phyloP scores from a whole-genome alignment of 2,329 filamentous ascomycete genomes.

The Hirsutella thompsonii region DNA sequence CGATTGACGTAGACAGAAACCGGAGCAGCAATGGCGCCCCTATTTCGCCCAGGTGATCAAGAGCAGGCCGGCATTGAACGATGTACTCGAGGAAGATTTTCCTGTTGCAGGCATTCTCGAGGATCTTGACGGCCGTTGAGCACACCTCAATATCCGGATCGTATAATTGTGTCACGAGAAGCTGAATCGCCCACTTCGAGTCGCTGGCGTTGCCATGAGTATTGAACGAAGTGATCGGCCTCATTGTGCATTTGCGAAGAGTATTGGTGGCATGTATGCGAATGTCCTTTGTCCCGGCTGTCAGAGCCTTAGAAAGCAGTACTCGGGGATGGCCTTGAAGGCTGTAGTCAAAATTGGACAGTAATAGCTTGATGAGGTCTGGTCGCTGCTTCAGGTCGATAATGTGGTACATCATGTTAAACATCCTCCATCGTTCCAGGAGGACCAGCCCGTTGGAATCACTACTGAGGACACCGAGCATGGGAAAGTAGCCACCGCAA shows the following conservation, averaged over 20 bases:
- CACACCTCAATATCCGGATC: conserved; percentile 96
- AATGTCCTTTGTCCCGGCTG: conserved; percentile 81
- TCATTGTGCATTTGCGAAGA: conserved; percentile 72
- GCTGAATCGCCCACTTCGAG: conserved; percentile 89
- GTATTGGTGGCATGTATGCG: conserved; percentile 82
- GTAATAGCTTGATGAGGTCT: conserved; percentile 77
- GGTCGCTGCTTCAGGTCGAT: conserved; percentile 82
- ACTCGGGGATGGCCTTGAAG: conserved; percentile 82
- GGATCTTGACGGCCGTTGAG: conserved; percentile 88
- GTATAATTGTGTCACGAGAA: conserved; percentile 96
- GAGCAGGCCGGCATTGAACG: conserved; percentile 84
- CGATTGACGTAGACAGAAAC: conserved; percentile 90
- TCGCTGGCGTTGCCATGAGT: conserved; percentile 37
- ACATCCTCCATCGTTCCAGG: conserved; percentile 92
- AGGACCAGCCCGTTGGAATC: conserved; percentile 76
- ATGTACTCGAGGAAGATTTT: conserved; percentile 88
- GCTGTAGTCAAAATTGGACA: conserved; percentile 87
- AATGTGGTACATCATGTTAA: conserved; percentile 99
- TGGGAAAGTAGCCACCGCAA: conserved; percentile 85
- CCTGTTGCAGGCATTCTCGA: conserved; percentile 94
- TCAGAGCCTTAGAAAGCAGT: conserved; percentile 85
- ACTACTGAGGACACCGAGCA: conserved; percentile 76
- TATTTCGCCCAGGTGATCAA: conserved; percentile 94
- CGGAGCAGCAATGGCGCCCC: conserved; percentile 83
- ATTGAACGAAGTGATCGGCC: conserved; percentile 23